Conservation (phyloP, 2,329 filamentous ascomycete genomes). For the Fusarium agapanthi region DNA sequence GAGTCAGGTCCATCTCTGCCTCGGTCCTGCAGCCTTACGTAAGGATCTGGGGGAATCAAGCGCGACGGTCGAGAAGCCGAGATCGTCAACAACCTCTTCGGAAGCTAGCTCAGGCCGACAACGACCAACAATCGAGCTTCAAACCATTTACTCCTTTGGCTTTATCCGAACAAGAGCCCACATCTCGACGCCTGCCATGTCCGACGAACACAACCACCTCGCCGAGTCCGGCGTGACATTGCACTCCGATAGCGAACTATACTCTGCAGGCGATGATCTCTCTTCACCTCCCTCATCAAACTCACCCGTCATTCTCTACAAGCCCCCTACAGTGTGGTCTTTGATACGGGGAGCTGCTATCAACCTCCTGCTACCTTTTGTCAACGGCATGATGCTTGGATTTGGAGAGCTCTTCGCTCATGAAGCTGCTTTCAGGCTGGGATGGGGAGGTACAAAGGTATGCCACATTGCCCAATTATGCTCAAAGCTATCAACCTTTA, state of each 20-base stretch:
- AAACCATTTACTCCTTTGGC: neutral
- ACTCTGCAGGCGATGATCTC: slow-evolving; percentile 68
- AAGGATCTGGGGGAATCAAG: slow-evolving; percentile 35
- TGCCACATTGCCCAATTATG: neutral
- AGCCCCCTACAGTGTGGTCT: slow-evolving; percentile 86
- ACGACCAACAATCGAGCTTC: neutral
- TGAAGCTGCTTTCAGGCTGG: slow-evolving; percentile 90
- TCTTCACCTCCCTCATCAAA: slow-evolving; percentile 69
- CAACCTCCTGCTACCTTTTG: slow-evolving; percentile 92
- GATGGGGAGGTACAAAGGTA: slow-evolving; percentile 95
- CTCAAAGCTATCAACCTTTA: neutral
- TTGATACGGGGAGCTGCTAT: slow-evolving; percentile 89
- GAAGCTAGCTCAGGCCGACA: neutral
- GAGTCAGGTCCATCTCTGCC: slow-evolving; percentile 8
- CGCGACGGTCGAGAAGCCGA: slow-evolving; percentile 13
- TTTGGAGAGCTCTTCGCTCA: slow-evolving; percentile 98
- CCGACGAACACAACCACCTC: slow-evolving; percentile 64
- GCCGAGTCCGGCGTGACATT: slow-evolving; percentile 80
- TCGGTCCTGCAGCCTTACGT: slow-evolving; percentile 37
- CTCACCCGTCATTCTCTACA: slow-evolving; percentile 83
- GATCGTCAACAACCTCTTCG: slow-evolving; percentile 38
- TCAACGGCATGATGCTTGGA: slow-evolving; percentile 98
- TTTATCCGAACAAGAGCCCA: too few species aligned
- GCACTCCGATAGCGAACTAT: slow-evolving; percentile 84
- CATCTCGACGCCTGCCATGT: slow-evolving; percentile 52